Evolutionary conservation across 2,329 filamentous ascomycete species (phyloP).

Genomic region (Catunica adiposa): DNA sequence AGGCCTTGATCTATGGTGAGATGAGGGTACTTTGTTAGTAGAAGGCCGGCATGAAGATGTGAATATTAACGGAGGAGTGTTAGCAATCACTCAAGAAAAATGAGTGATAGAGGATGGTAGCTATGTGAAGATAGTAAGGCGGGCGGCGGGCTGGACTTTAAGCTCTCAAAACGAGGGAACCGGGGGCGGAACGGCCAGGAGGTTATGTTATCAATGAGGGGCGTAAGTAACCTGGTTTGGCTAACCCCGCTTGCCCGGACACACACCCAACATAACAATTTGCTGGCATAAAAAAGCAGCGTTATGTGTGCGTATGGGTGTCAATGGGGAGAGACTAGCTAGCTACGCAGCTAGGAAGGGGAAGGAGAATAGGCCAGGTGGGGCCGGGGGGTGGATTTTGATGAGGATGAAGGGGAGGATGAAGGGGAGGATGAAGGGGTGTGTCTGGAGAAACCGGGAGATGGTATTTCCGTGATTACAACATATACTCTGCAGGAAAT

Average conservation of each 20-base stretch:
- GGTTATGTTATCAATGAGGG: neutral
- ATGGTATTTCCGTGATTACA: neutral
- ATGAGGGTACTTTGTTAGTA: neutral
- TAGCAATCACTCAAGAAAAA: neutral
- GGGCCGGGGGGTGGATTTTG: neutral
- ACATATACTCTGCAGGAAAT: neutral
- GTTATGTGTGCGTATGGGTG: neutral
- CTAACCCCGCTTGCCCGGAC: neutral
- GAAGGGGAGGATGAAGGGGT: neutral
- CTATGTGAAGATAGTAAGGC: neutral
- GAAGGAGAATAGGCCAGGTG: neutral
- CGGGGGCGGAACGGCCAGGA: conserved; percentile 4
- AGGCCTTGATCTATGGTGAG: neutral
- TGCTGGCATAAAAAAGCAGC: neutral
- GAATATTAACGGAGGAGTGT: neutral
- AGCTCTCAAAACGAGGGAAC: conserved; percentile 5
- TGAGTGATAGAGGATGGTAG: neutral
- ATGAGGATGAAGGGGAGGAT: neutral
- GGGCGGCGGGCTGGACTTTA: conserved; percentile 7
- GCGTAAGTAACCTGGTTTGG: neutral
- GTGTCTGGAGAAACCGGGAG: neutral
- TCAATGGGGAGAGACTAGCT: no score
- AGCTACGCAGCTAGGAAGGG: neutral
- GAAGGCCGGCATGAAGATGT: neutral
- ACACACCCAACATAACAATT: neutral